phyloP scores from a whole-genome alignment of 2,329 filamentous ascomycete species.

The Cytospora piceae region DNA sequence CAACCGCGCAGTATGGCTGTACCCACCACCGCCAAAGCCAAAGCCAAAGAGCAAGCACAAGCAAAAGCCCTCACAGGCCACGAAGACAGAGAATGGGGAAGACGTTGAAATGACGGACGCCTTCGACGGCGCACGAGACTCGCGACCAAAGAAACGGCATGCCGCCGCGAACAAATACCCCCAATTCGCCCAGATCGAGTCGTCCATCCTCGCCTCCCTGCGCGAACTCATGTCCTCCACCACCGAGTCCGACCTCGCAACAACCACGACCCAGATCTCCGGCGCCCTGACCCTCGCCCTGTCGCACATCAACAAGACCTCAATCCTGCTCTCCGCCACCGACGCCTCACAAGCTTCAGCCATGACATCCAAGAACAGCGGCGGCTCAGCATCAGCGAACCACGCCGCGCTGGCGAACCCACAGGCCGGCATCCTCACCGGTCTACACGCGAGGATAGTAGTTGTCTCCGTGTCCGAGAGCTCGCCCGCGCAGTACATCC shows the following conservation, averaged over 20 bases:
- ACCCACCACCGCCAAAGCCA: constrained; percentile 59
- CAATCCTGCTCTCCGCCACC: constrained; percentile 65
- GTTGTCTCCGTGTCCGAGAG: constrained; percentile 86
- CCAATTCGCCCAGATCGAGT: constrained; percentile 85
- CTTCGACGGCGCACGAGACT: constrained; percentile 26
- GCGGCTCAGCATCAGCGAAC: constrained; percentile 38
- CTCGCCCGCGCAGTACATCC: constrained; percentile 90
- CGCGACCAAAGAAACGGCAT: constrained; percentile 36
- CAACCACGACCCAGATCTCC: constrained; percentile 83
- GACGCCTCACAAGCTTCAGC: constrained; percentile 46
- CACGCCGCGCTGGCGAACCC: constrained; percentile 38
- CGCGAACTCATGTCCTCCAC: constrained; percentile 73
- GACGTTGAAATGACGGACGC: constrained; percentile 62
- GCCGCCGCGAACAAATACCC: constrained; percentile 84
- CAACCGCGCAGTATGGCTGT: constrained; percentile 86
- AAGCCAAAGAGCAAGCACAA: constrained; percentile 14
- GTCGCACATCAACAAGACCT: constrained; percentile 85
- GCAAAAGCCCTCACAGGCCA: not conserved
- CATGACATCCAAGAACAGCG: constrained; percentile 32
- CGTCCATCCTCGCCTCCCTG: constrained; percentile 75
- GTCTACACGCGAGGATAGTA: constrained; percentile 80
- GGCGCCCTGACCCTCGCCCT: constrained; percentile 90
- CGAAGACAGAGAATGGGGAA: constrained; percentile 26
- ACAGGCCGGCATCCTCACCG: constrained; percentile 43
- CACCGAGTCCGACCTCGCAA: constrained; percentile 64